phyloP scores from a whole-genome alignment of 2,329 filamentous ascomycete genomes.

The Seiridium unicorne region DNA sequence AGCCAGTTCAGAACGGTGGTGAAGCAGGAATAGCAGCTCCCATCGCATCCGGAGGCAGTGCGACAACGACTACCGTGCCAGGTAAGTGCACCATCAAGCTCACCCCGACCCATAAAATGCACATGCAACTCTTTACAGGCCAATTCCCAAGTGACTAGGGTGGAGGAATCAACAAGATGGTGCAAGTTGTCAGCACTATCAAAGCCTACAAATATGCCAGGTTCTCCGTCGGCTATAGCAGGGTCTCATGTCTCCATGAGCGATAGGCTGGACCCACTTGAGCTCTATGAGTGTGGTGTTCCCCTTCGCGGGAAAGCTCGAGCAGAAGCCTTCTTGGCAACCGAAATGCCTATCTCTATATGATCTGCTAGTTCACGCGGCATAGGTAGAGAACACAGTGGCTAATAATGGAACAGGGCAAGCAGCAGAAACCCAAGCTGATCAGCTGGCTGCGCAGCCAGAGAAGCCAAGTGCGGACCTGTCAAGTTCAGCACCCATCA shows the following conservation, averaged over 20 bases:
- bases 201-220: no score
- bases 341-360: neutral
- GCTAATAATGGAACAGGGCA: neutral
- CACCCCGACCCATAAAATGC: neutral
- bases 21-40: neutral
- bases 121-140: neutral
- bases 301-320: no score
- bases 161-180: no score
- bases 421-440: neutral
- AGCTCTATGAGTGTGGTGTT: no score
- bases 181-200: no score
- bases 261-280: no score
- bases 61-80: neutral
- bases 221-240: no score
- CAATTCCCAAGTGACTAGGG: neutral
- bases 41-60: neutral
- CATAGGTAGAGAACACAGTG: neutral
- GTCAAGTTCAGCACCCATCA: constrained; percentile 7
- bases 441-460: constrained; percentile 12
- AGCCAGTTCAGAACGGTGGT: constrained; percentile 6
- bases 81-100: neutral
- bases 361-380: neutral
- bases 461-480: constrained; percentile 20
- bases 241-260: no score
- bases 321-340: no score